Evolutionary conservation across 169 alveolate genomes (phyloP).

Genomic region (Plasmodium cynomolgi): DNA sequence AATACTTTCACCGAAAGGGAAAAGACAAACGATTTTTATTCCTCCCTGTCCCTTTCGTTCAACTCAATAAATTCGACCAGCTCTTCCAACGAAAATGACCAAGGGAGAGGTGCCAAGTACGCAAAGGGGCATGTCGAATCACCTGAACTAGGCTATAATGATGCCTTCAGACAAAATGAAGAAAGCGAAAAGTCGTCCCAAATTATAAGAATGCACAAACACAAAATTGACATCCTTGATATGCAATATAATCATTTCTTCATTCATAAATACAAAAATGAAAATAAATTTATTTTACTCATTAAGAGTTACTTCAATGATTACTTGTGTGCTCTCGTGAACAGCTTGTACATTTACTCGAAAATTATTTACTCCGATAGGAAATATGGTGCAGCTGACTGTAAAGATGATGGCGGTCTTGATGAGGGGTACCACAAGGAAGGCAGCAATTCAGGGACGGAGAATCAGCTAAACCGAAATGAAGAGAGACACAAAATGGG

Average conservation of each 20-base stretch:
- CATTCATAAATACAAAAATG: conserved; percentile 56
- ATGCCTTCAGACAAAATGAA: not conserved
- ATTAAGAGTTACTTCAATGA: conserved; percentile 72
- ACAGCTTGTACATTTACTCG: conserved; percentile 61
- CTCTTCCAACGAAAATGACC: not conserved
- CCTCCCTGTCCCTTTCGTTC: conserved; percentile 56
- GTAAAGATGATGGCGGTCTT: not conserved
- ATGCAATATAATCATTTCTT: conserved; percentile 67
- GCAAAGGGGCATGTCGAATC: not conserved
- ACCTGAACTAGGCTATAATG: not conserved
- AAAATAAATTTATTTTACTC: conserved; percentile 50
- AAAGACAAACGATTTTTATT: conserved; percentile 9
- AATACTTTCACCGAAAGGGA: conserved; percentile 29
- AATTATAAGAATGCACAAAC: conserved; percentile 60
- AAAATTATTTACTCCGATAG: conserved; percentile 15
- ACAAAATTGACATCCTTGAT: conserved; percentile 62
- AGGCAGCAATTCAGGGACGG: not conserved
- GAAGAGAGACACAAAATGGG: not conserved
- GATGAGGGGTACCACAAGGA: not conserved
- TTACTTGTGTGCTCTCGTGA: conserved; percentile 70
- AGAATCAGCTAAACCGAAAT: not conserved
- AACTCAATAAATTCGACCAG: conserved; percentile 30
- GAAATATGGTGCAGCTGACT: not conserved
- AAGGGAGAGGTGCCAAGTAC: not conserved
- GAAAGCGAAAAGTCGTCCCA: conserved; percentile 24